phyloP scores from a whole-genome alignment of 257 asterid species.

The Paulownia fortunei region DNA sequence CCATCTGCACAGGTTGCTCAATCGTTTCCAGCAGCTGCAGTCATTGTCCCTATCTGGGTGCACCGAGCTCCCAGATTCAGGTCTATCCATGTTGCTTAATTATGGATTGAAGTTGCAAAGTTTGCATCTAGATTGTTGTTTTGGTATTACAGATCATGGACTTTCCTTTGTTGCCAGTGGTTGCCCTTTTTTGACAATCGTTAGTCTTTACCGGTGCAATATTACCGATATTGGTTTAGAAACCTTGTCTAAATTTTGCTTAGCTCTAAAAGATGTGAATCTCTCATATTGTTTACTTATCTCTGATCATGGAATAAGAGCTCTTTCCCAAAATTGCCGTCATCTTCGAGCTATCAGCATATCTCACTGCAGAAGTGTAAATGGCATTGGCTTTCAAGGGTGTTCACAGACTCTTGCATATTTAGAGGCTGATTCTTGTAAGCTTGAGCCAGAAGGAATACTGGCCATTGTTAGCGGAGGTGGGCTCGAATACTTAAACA shows the following conservation, averaged over 20 bases:
- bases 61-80: slow-evolving; percentile 68
- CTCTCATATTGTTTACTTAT: slow-evolving; percentile 60
- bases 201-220: slow-evolving; percentile 76
- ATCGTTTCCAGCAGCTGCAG: slow-evolving; percentile 56
- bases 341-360: slow-evolving; percentile 55
- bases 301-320: slow-evolving; percentile 60
- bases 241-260: slow-evolving; percentile 54
- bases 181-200: slow-evolving; percentile 55
- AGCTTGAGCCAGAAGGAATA: slow-evolving; percentile 68
- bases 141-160: slow-evolving; percentile 56
- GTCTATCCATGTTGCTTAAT: slow-evolving; percentile 44
- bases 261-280: slow-evolving; percentile 55
- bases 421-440: slow-evolving; percentile 70
- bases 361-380: slow-evolving; percentile 57
- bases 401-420: slow-evolving; percentile 56
- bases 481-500: slow-evolving; percentile 66
- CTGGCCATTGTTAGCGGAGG: slow-evolving; percentile 65
- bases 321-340: slow-evolving; percentile 51
- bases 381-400: slow-evolving; percentile 69
- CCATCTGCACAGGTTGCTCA: slow-evolving; percentile 54
- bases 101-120: slow-evolving; percentile 52
- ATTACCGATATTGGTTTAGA: slow-evolving; percentile 64
- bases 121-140: slow-evolving; percentile 68
- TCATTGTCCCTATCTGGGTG: slow-evolving; percentile 70
- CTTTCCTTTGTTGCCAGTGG: slow-evolving; percentile 54